Base-by-base conservation (phyloP, 768 basidiomycete species). In the Hericium alpestre region DNA sequence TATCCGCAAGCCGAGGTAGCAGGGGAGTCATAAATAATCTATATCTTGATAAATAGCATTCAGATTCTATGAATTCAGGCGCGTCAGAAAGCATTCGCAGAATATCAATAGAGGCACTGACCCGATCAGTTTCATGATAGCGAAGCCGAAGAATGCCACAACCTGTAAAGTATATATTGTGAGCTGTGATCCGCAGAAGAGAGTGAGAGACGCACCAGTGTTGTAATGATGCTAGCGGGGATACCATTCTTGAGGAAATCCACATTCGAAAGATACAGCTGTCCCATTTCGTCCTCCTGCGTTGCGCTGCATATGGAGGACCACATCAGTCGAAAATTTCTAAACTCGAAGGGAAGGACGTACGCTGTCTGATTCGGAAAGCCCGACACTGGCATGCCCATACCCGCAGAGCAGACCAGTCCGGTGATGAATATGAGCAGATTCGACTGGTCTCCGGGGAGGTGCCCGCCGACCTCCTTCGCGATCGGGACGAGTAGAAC, bases 341-440 rank as follows among this genome's bases (percentile, higher is more conserved):
- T 25, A 25, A 25, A 25, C 25, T 25, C 25, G 37, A 3, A 18
- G 27, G 8, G 16, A 1, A 22, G 41, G 38, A 81, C 88, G 64
- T 71, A 94, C 93, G 93, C 92, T 51, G 92, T 93, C 72, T 96
- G 92, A 70, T 97, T 96, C 0, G 95, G 95, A 76, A 98, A 99
- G n/a, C 96, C 96, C 59, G 91, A 93, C 40, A 98, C 93, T 2
- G 95, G 94, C 80, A 98, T 90, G 11, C 92, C 95, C 96, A 99
- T 99, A 1, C 95, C 96, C 5, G 91, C 76, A 3, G 92, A 94
- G 67, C 95, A 97, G 53, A 96, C 87, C 59, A 97, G 75, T 13
- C 82, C 93, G 38, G 93, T 96, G 63, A 93, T 80, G 73, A 99
- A 95, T 65, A 98, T 89, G 61, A 99, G 81, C 9, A 98, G 72